A percentile compares a stretch with the other conserved stretches of the same genome.
Conservation (phyloP, 148 eudicot genomes). For the Cornus florida region DNA sequence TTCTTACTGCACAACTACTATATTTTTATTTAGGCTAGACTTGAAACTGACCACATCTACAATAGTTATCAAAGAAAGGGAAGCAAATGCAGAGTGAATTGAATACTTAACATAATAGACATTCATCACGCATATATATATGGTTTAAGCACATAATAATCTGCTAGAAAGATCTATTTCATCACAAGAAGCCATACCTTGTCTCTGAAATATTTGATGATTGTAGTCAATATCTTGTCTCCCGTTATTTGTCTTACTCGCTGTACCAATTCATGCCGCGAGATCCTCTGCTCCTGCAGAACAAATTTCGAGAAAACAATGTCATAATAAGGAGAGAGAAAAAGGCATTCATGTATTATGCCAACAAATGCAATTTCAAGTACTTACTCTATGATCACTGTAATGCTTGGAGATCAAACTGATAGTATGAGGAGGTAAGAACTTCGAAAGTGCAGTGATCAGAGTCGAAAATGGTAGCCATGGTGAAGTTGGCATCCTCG, state of each 20-base stretch:
- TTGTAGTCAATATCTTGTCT: constrained; percentile 37
- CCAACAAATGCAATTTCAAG: background rate
- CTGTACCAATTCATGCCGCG: constrained; percentile 47
- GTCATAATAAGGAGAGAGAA: background rate
- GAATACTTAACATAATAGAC: background rate
- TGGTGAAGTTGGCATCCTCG: constrained; percentile 48
- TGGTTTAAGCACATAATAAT: background rate
- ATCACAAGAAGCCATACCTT: constrained; percentile 23
- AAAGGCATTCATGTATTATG: background rate
- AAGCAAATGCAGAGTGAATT: too few relatives aligned
- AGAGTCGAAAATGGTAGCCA: constrained; percentile 68
- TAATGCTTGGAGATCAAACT: constrained; percentile 33
- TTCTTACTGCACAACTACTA: too few relatives aligned
- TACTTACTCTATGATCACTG: constrained; percentile 39
- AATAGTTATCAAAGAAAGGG: too few relatives aligned
- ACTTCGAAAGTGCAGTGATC: constrained; percentile 39
- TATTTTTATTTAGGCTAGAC: too few relatives aligned
- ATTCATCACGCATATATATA: background rate
- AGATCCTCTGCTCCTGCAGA: constrained; percentile 50
- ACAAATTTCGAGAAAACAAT: background rate
- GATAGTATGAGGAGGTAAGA: constrained; percentile 36
- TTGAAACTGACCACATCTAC: background rate
- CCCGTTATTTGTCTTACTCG: constrained; percentile 47
- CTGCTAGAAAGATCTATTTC: too few relatives aligned
- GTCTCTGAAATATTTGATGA: constrained; percentile 40